A percentile compares a stretch with the other conserved stretches of the same genome.
Conservation (phyloP, 2,329 filamentous ascomycete species). For the Neonectria coccinea region DNA sequence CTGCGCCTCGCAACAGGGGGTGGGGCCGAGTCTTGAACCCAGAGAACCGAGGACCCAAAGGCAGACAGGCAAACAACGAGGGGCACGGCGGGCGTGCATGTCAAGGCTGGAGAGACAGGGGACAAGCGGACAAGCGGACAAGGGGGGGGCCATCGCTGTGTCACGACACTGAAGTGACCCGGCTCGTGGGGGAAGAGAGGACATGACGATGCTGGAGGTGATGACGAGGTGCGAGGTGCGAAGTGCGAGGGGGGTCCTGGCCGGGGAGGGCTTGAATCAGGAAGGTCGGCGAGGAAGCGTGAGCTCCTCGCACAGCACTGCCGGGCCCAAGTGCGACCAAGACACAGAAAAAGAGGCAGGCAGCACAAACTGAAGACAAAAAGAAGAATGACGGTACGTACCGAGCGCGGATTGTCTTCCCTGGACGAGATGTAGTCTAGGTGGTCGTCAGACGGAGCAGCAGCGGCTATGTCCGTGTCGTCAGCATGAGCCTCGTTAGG, state of each 20-base stretch:
- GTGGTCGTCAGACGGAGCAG: conserved; percentile 25
- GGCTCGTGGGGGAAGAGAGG: conserved; percentile 26
- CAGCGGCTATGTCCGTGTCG: conserved; percentile 40
- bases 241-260: conserved; percentile 30
- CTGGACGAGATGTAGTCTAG: conserved; percentile 9
- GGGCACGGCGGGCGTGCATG: conserved; percentile 30
- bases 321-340: conserved; percentile 14
- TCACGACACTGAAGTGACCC: conserved; percentile 33
- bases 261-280: conserved; percentile 38
- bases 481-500: conserved; percentile 37
- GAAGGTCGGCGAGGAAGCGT: conserved; percentile 36
- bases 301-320: conserved; percentile 18
- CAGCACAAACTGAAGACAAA: conserved; percentile 20
- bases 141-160: conserved; percentile 18
- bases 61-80: conserved; percentile 26
- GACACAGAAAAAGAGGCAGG: conserved; percentile 19
- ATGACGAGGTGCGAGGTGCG: conserved; percentile 28
- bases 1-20: conserved; percentile 38
- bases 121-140: neutral
- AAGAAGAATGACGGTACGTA: conserved; percentile 40
- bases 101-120: conserved; percentile 34
- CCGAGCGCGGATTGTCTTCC: conserved; percentile 23
- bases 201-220: conserved; percentile 26
- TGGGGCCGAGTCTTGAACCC: conserved; percentile 34
- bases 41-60: conserved; percentile 10